Evolutionary conservation across 768 basidiomycete species (phyloP), one percentile per base, ranked within the genome.

Genomic region (Mycena maculata): DNA sequence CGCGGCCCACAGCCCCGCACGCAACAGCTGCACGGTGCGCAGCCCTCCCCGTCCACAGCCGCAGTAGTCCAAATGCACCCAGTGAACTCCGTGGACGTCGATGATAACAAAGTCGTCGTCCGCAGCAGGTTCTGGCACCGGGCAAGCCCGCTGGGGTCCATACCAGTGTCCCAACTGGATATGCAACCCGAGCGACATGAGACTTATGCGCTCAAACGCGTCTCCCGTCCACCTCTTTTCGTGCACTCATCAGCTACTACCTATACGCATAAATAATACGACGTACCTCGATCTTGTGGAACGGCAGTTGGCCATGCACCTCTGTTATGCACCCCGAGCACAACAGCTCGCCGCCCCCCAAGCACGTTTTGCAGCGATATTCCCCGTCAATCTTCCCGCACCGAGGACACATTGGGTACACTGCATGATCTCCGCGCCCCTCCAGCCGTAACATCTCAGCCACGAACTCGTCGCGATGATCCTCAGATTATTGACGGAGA

Each of bases 121-220:
- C 0, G 60, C 18, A 0, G 66, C 54, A 1, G 41, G 55, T 5
- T n/a, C 5, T 0, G 66, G 63, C 3, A 27, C 9, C 0, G 57
- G 22, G 33, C 72, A 70, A 5, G 3, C 2, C 9, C n/a, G 18
- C 1, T 55, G 31, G 10, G 16, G 11, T 1, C 44, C 39, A 9
- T 49, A 16, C 55, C 62, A 67, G 47, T 71, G 72, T 4, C 72
- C 72, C 0, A 73, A 56, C 39, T 70, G 72, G 31, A 71, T 54
- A 22, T 58, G 69, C 4, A 72, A 31, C 2, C 71, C 73, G 1
- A 74, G 55, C 0, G 15, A 12, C 38, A 58, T 58, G 5, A 74
- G 60, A 4, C 53, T 41, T 12, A 12, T 36, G 7, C n/a, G 12
- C 31, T 60, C 55, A 42, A 67, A 74, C n/a, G 12, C 41, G 47